Evolutionary conservation across 2,329 filamentous ascomycete species (phyloP).

Genomic region (Rachicladosporium sp.): DNA sequence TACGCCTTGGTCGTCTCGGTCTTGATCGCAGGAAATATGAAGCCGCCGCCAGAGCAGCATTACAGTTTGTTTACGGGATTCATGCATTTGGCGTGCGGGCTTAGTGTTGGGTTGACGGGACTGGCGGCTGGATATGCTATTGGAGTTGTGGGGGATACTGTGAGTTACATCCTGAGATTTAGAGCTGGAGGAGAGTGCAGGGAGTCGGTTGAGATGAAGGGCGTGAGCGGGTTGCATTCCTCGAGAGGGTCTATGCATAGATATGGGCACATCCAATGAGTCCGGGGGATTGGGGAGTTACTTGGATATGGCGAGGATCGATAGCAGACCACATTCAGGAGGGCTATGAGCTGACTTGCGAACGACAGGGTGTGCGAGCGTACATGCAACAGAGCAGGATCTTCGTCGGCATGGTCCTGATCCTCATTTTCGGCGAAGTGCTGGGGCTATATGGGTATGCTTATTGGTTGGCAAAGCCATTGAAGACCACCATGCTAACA

Average conservation of each 20-base stretch:
- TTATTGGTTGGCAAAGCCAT: background rate
- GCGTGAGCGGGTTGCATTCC: too few relatives aligned
- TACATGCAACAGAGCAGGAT: slow-evolving; percentile 95
- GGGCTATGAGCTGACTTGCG: too few relatives aligned
- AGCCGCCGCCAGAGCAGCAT: slow-evolving; percentile 51
- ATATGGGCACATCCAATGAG: too few relatives aligned
- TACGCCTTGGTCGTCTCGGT: slow-evolving; percentile 96
- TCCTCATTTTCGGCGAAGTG: slow-evolving; percentile 96
- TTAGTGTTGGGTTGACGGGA: slow-evolving; percentile 85
- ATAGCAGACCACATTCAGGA: background rate
- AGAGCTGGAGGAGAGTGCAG: too few relatives aligned
- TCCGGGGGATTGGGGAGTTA: too few relatives aligned
- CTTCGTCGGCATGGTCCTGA: slow-evolving; percentile 97
- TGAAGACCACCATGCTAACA: slow-evolving; percentile 11
- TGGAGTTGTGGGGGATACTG: slow-evolving; percentile 86
- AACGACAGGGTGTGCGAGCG: slow-evolving; percentile 58
- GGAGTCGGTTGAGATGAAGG: too few relatives aligned
- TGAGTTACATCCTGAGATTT: slow-evolving; percentile 14
- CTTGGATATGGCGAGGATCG: slow-evolving; percentile 15
- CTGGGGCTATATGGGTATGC: slow-evolving; percentile 88
- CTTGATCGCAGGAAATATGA: slow-evolving; percentile 83
- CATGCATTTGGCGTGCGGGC: slow-evolving; percentile 81
- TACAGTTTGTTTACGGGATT: slow-evolving; percentile 88
- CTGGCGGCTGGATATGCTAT: slow-evolving; percentile 94
- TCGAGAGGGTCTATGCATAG: too few relatives aligned